phyloP scores from a whole-genome alignment of 1,284 basidiomycete genomes.

The Ustilago xerochloae region DNA sequence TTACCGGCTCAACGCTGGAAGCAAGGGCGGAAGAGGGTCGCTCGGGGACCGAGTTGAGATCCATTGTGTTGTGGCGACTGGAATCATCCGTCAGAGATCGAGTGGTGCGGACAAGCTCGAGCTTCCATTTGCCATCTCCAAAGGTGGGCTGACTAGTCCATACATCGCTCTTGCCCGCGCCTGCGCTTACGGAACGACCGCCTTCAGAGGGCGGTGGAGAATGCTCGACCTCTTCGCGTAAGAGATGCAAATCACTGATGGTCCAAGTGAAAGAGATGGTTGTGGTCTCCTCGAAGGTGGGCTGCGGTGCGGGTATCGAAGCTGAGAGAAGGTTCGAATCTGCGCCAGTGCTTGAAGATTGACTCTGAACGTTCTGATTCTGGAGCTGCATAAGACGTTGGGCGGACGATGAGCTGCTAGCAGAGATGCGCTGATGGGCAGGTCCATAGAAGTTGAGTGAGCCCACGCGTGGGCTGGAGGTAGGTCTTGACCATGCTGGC shows the following conservation, averaged over 20 bases:
- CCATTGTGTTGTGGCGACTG: not conserved
- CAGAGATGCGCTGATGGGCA: not conserved
- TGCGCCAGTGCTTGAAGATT: not conserved
- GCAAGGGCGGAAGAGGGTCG: not conserved
- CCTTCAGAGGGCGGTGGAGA: constrained; percentile 48
- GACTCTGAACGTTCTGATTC: no score
- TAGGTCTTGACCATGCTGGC: constrained; percentile 4
- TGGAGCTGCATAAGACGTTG: no score
- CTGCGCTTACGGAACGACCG: constrained; percentile 58
- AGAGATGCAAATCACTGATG: constrained; percentile 51
- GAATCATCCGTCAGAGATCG: constrained; percentile 7
- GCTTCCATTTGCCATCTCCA: constrained; percentile 64
- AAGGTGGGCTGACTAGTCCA: constrained; percentile 65
- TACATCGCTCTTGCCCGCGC: constrained; percentile 57
- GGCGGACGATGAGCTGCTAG: not conserved
- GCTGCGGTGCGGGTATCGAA: constrained; percentile 13
- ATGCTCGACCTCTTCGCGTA: constrained; percentile 59
- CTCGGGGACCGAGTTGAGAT: not conserved
- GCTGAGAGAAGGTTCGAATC: constrained; percentile 12
- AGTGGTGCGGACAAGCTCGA: constrained; percentile 59
- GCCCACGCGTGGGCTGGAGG: constrained; percentile 1
- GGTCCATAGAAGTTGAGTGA: constrained; percentile 12
- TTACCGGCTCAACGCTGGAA: constrained; percentile 1
- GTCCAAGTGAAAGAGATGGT: constrained; percentile 61
- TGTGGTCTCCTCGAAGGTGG: constrained; percentile 56